Conservation (phyloP, 768 basidiomycete species). For the Agaricus blazei region DNA sequence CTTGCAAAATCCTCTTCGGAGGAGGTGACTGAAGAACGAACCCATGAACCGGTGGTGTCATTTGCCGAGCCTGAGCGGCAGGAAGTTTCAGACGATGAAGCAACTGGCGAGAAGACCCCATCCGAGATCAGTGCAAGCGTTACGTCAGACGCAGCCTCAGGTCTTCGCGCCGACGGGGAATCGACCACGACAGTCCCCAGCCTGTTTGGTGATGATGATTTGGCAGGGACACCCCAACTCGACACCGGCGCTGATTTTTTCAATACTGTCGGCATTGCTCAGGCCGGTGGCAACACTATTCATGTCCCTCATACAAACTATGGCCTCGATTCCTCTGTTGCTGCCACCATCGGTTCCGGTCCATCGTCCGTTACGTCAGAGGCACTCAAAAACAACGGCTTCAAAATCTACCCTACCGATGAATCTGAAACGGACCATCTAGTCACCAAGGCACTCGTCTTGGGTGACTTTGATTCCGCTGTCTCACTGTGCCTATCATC, state of each 20-base stretch:
- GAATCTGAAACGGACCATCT: conserved; percentile 86
- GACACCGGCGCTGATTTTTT: conserved; percentile 85
- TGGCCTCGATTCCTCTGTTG: conserved; percentile 82
- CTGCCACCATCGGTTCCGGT: conserved; percentile 91
- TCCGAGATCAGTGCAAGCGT: conserved; percentile 70
- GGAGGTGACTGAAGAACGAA: conserved; percentile 35
- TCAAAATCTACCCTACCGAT: conserved; percentile 84
- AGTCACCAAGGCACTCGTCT: conserved; percentile 87
- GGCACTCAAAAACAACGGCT: conserved; percentile 70
- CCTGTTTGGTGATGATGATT: conserved; percentile 77
- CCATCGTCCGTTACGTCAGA: conserved; percentile 80
- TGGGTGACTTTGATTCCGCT: conserved; percentile 93
- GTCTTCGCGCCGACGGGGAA: conserved; percentile 60
- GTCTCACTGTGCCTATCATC: conserved; percentile 87
- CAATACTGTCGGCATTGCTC: conserved; percentile 61
- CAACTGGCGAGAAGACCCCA: conserved; percentile 50
- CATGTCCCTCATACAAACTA: conserved; percentile 77
- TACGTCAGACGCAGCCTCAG: conserved; percentile 56
- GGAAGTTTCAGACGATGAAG: conserved; percentile 30
- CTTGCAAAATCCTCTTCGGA: conserved; percentile 35
- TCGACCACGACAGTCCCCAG: conserved; percentile 84
- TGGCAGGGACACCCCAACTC: conserved; percentile 57
- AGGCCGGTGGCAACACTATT: conserved; percentile 40
- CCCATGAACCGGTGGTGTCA: conserved; percentile 75
- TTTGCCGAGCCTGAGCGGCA: conserved; percentile 73